Base-by-base conservation (phyloP, 192 early-diverging fungal species). In the Entophlyctis luteolus region DNA sequence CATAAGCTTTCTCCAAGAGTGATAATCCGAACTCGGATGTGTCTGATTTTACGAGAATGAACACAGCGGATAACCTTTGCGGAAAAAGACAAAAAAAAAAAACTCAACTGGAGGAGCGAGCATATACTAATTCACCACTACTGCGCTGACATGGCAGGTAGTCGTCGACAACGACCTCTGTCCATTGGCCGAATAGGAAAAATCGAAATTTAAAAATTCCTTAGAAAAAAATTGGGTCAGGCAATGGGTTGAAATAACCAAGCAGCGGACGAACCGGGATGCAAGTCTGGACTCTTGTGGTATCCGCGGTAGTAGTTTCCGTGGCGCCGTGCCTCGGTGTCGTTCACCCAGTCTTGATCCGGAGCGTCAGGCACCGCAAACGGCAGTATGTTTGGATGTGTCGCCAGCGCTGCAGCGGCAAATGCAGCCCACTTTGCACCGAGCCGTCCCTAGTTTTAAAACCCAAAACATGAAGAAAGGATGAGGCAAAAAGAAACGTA, bases 81-180 rank as follows among this genome's bases (percentile, higher is more conserved):
- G 29, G 16, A 1, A 20, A 53, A n/a, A n/a, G n/a, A n/a, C 10
- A 52, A 23, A 52, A 14, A 18, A 62, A 2, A 12, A 47, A 23
- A 46, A 18, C 18, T 62, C 0, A 33, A 75, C 74, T 58, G 48
- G 33, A 20, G 2, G 81, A 82, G 27, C 69, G 73, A 12, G 79
- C 68, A 65, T 70, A 82, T 10, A 83, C 58, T 37, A 76, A 46
- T 31, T 69, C 65, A 2, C 71, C 75, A 34, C 59, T 39, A 2
- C 10, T 25, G 48, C 46, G 62, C 4, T 66, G 72, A 3, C 75
- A 76, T 4, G 80, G 80, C 3, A 82, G 70, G 37, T 73, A 82
- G 60, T 81, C 79, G 55, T 82, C 80, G 12, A 82, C 71, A 33
- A 82, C 77, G 6, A 82, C 80, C 49, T 82, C 80, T 6, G 77